phyloP scores from a whole-genome alignment of 2,329 filamentous ascomycete species.

The Phialemoniopsis sp. region DNA sequence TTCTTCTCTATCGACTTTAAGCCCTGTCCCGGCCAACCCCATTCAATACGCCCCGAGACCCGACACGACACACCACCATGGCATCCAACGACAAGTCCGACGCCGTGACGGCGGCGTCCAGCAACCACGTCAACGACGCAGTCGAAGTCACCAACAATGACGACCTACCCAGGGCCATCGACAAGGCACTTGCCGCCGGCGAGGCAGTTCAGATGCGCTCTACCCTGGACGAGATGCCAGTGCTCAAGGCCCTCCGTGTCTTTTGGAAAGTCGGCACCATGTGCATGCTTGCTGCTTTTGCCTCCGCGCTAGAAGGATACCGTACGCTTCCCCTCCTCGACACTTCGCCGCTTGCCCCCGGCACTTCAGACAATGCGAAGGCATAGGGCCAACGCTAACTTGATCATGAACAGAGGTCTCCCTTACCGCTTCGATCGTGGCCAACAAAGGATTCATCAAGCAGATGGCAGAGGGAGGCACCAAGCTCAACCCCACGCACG shows the following conservation, averaged over 20 bases:
- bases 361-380: too few species aligned
- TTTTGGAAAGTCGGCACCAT: conserved; percentile 2
- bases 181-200: conserved; percentile 3
- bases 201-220: conserved; percentile 5
- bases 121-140: too few species aligned
- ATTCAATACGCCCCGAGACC: too few species aligned
- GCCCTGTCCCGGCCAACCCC: too few species aligned
- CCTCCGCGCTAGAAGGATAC: conserved; percentile 6
- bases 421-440: conserved; percentile 8
- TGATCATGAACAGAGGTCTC: conserved; percentile 20
- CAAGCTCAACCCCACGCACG: conserved; percentile 5
- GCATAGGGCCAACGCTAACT: too few species aligned
- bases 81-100: too few species aligned
- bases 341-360: too few species aligned
- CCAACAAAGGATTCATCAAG: conserved; percentile 9
- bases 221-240: conserved; percentile 2
- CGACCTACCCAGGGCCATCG: conserved; percentile 1
- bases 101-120: too few species aligned
- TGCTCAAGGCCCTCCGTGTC: conserved; percentile 1
- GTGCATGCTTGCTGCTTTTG: conserved; percentile 5
- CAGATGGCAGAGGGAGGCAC: conserved; percentile 8
- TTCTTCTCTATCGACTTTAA: too few species aligned
- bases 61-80: too few species aligned
- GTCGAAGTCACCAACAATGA: neutral
- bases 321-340: neutral